A percentile compares a stretch with the other conserved stretches of the same genome.
Conservation (phyloP, 139 green algal species). For the Auxenochlorella pyrenoidosa region DNA sequence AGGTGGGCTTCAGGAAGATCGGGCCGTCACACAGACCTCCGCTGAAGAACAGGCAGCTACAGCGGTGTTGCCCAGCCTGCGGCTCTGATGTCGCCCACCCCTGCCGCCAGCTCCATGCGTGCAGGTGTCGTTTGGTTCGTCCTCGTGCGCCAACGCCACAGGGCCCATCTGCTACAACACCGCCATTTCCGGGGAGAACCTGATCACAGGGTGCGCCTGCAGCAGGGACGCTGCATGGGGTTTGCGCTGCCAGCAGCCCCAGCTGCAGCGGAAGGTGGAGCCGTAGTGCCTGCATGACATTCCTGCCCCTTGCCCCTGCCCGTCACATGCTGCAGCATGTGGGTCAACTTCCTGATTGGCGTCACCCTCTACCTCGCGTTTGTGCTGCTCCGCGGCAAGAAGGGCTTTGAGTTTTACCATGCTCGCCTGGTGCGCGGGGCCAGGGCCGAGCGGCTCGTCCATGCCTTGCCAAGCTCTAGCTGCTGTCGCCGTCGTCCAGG, state of each 20-base stretch:
- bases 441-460: no score
- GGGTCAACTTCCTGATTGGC: conserved; percentile 39
- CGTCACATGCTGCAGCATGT: conserved; percentile 19
- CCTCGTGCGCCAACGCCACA: conserved; percentile 34
- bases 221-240: neutral
- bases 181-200: conserved; percentile 42
- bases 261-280: neutral
- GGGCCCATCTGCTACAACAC: conserved; percentile 53
- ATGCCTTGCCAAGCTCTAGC: no score
- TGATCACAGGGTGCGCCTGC: conserved; percentile 33
- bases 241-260: neutral
- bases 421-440: conserved; percentile 30
- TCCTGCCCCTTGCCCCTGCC: neutral
- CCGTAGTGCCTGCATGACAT: neutral
- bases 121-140: conserved; percentile 11
- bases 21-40: no score
- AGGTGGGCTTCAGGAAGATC: neutral
- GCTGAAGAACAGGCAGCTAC: neutral
- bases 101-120: neutral
- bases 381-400: conserved; percentile 36
- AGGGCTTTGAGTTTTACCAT: conserved; percentile 47
- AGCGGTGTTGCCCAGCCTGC: neutral
- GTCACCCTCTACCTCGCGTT: conserved; percentile 37
- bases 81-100: neutral
- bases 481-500: no score